Conservation (phyloP, 2,329 filamentous ascomycete genomes). For the Thermomyces lanuginosus region DNA sequence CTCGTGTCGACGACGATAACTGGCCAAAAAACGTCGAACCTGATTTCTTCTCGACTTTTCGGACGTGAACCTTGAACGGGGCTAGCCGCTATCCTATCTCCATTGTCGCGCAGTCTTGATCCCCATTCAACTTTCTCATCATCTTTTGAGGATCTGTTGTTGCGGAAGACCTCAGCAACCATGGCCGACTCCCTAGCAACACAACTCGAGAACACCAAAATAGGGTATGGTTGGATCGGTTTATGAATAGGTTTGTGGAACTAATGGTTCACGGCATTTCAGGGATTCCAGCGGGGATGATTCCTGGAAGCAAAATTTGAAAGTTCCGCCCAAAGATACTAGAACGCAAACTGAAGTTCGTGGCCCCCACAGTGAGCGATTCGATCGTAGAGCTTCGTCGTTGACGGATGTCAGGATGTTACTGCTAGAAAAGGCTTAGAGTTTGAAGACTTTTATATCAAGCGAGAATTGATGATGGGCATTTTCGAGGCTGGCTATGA, state of each 20-base stretch:
- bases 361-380: constrained; percentile 5
- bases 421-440: constrained; percentile 95
- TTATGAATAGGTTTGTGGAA: constrained; percentile 3
- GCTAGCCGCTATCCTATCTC: constrained; percentile 1
- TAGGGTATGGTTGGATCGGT: constrained; percentile 19
- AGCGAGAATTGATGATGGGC: constrained; percentile 91
- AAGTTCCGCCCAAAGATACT: constrained; percentile 31
- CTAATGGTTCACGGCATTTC: constrained; percentile 8
- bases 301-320: constrained; percentile 31
- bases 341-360: constrained; percentile 35
- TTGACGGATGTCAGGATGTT: constrained; percentile 54
- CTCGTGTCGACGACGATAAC: no score
- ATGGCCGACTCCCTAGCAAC: constrained; percentile 31
- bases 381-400: constrained; percentile 6
- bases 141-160: no score
- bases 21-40: no score
- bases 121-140: no score
- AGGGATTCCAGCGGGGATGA: constrained; percentile 25
- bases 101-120: constrained; percentile 3
- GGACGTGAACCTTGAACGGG: constrained; percentile 1
- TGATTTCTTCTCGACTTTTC: no score
- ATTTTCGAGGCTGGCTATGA: constrained; percentile 99
- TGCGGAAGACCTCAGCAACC: no score
- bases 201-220: constrained; percentile 29
- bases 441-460: constrained; percentile 92